These are phyloP conservation scores for Golubevia pallescens DNA, from an alignment of 1,284 basidiomycete genomes.

Conservation along the genomic window DNA sequence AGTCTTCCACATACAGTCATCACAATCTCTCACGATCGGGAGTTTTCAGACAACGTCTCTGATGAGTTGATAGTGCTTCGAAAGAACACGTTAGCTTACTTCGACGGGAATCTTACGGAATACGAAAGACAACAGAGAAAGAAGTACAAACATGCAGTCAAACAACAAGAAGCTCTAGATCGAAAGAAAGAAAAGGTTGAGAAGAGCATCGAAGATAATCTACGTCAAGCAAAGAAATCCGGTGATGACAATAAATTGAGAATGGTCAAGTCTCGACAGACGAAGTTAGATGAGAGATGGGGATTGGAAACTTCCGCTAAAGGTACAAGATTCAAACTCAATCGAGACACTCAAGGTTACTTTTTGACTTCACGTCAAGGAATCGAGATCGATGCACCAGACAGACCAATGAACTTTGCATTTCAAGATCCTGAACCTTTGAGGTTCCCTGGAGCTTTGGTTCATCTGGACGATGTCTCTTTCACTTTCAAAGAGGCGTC, in stretches of 20 bases:
- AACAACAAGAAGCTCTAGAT: conserved; percentile 70
- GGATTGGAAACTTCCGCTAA: conserved; percentile 69
- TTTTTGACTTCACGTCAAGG: conserved; percentile 67
- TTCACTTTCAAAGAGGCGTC: conserved; percentile 66
- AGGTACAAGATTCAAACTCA: conserved; percentile 72
- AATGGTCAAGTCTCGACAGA: conserved; percentile 71
- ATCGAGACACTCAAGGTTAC: conserved; percentile 69
- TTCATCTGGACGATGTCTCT: conserved; percentile 69
- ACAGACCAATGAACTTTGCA: conserved; percentile 68
- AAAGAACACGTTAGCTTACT: conserved; percentile 70
- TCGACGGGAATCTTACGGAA: conserved; percentile 71
- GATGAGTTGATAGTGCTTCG: conserved; percentile 75
- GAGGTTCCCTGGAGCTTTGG: conserved; percentile 69
- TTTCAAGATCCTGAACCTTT: conserved; percentile 69
- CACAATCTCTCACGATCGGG: conserved; percentile 74
- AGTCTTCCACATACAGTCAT: conserved; percentile 69
- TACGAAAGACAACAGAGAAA: conserved; percentile 71
- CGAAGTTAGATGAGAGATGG: conserved; percentile 72
- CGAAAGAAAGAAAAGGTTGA: conserved; percentile 69
- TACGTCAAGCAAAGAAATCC: conserved; percentile 70
- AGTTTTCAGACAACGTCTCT: conserved; percentile 73
- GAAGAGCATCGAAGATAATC: conserved; percentile 67
- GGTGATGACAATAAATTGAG: conserved; percentile 72
- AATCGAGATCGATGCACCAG: conserved; percentile 69
- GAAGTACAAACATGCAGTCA: conserved; percentile 68